Percentiles rank a stretch among this genome's conserved stretches.
These are phyloP conservation scores for Chlorella sp. DNA, from an alignment of 139 green algal genomes.

Conservation along the genomic window DNA sequence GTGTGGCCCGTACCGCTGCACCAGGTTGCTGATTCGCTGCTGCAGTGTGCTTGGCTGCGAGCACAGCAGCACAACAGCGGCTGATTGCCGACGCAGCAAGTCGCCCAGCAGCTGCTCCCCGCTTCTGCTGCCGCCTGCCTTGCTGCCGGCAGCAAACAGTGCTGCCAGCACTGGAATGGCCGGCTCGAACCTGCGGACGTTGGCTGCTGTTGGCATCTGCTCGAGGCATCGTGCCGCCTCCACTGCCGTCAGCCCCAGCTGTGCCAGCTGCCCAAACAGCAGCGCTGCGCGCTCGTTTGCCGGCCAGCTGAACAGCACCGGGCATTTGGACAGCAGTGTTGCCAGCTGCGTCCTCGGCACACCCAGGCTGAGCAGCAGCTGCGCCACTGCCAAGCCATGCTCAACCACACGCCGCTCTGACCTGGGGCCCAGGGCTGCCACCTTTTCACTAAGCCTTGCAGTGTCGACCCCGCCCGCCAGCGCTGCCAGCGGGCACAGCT, in stretches of 20 bases:
- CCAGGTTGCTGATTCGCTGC: neutral
- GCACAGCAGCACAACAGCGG: neutral
- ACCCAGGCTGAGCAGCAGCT: neutral
- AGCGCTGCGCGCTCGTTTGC: neutral
- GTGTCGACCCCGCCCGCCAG: neutral
- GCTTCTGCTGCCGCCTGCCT: neutral
- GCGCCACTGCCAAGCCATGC: neutral
- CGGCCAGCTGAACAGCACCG: constrained; percentile 1
- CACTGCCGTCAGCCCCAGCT: neutral
- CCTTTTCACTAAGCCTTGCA: neutral
- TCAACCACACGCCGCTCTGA: neutral
- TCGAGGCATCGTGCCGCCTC: neutral
- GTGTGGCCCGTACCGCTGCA: neutral
- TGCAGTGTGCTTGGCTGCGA: neutral
- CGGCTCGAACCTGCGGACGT: neutral
- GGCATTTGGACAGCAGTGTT: neutral
- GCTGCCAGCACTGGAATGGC: neutral
- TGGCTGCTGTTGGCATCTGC: neutral
- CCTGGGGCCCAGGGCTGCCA: neutral
- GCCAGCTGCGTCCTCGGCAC: neutral
- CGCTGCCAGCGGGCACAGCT: neutral
- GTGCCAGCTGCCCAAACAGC: constrained; percentile 19
- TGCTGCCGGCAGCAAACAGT: constrained; percentile 2
- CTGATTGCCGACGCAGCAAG: neutral
- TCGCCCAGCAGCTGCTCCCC: neutral